Evolutionary conservation across 2,329 filamentous ascomycete genomes (phyloP), one percentile per base, ranked within the genome.

Genomic region (Fusarium sp.): DNA sequence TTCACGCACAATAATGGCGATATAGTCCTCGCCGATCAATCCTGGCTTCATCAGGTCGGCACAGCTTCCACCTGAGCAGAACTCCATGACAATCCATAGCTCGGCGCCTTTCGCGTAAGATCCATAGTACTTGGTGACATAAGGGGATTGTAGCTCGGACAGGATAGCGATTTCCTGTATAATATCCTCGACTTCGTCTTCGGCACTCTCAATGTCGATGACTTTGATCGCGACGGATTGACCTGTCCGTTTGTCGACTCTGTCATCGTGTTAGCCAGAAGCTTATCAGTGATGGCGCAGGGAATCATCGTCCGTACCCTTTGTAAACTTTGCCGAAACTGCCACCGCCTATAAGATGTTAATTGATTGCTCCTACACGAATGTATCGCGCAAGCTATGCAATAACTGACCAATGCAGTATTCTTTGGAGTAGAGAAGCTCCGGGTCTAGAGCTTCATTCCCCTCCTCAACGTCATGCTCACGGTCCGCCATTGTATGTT

Each of bases 61-160:
- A 77, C 96, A 98, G 81, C 95, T 98, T 6, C 96, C 96, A 23
- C 96, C 96, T 2, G 95, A 94, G 80, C 96, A 99, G 76, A 96
- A 99, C 80, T 99, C 96, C 96, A 99, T 99, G 79, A 98, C 94
- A 74, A 99, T 99, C 96, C 96, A 99, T 75, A 99, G 83, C 82
- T 98, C 93, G 4, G 94, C 96, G 26, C 95, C 96, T 77, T 97
- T 97, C 72, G 97, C 89, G 77, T 96, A 98, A 58, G 95, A 97
- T 71, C 96, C 96, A 82, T 97, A 94, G 84, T 99, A 99, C 80
- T 97, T 96, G 38, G 96, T 99, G 67, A 98, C 95, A 77, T 97
- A 97, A 18, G 94, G 94, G 18, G 95, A 98, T 81, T 97, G 93
- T 71, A 99, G 88, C 80, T 97, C 95, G 33, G 96, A 97, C 57